Conservation (phyloP, 2,329 filamentous ascomycete genomes). For the Daldinia sp. region DNA sequence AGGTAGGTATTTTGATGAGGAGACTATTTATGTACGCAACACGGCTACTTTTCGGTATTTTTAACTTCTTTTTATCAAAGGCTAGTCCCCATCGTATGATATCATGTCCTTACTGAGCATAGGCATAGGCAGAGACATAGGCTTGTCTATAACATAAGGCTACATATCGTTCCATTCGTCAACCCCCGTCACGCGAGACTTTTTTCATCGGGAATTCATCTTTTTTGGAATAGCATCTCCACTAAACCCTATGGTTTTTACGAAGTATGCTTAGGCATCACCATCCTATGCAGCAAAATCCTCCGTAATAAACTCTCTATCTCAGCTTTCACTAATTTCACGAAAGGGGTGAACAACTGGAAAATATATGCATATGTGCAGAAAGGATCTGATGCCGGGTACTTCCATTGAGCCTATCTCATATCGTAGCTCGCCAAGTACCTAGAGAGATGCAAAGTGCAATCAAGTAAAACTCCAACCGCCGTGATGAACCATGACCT, state of each 20-base stretch:
- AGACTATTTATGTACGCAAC: not conserved
- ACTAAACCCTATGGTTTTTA: conserved; percentile 14
- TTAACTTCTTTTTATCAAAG: conserved; percentile 22
- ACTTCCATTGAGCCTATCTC: conserved; percentile 56
- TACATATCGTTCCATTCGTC: conserved; percentile 12
- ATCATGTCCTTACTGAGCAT: conserved; percentile 32
- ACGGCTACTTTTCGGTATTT: conserved; percentile 2
- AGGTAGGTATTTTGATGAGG: not conserved
- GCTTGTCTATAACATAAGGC: conserved; percentile 3
- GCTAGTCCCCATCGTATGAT: conserved; percentile 38
- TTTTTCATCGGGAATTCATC: conserved; percentile 18
- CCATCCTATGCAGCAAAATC: conserved; percentile 10
- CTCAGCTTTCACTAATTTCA: conserved; percentile 30
- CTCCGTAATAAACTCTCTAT: conserved; percentile 12
- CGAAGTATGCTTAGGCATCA: not conserved
- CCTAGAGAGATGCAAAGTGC: conserved; percentile 72
- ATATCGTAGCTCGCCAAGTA: conserved; percentile 54
- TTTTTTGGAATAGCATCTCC: conserved; percentile 12
- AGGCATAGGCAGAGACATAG: conserved; percentile 10
- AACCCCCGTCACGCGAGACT: conserved; percentile 29
- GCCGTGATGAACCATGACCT: conserved; percentile 63
- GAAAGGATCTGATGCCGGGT: conserved; percentile 52
- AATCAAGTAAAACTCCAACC: conserved; percentile 73
- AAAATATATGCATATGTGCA: conserved; percentile 28
- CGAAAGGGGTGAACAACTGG: conserved; percentile 13